phyloP scores from a whole-genome alignment of 148 eudicot genomes.

The Rhododendron kiyosumense region DNA sequence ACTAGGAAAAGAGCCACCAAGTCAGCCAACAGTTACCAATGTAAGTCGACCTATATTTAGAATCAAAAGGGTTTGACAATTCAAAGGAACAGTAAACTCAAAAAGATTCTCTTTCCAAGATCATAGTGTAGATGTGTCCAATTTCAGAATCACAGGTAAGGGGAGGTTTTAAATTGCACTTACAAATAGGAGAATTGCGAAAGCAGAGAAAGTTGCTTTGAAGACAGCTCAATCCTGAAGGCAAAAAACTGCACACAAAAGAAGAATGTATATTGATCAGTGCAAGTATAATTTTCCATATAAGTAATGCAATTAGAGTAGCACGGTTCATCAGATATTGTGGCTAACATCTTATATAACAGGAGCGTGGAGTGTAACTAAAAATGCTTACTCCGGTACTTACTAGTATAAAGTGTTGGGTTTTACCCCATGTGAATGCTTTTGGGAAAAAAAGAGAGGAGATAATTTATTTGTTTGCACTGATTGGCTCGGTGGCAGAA shows the following conservation, averaged over 20 bases:
- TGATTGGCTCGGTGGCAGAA: no score
- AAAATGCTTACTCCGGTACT: background rate
- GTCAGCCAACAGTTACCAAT: no score
- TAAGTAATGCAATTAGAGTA: background rate
- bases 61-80: no score
- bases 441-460: no score
- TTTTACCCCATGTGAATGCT: no score
- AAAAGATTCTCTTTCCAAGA: no score
- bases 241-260: slow-evolving; percentile 22
- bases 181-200: slow-evolving; percentile 33
- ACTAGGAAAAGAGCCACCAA: no score
- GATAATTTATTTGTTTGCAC: no score
- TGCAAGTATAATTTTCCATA: background rate
- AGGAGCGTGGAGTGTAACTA: background rate
- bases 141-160: no score
- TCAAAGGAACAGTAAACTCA: no score
- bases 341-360: background rate
- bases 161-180: slow-evolving; percentile 4
- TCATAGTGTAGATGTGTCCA: no score
- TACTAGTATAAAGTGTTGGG: background rate
- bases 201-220: slow-evolving; percentile 35
- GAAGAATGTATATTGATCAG: background rate
- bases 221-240: slow-evolving; percentile 37
- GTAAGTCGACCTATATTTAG: no score
- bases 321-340: background rate